A percentile compares a stretch with the other conserved stretches of the same genome.
phyloP scores from a whole-genome alignment of 371 early-diverging fungal genomes.

The Fennellomyces sp. region DNA sequence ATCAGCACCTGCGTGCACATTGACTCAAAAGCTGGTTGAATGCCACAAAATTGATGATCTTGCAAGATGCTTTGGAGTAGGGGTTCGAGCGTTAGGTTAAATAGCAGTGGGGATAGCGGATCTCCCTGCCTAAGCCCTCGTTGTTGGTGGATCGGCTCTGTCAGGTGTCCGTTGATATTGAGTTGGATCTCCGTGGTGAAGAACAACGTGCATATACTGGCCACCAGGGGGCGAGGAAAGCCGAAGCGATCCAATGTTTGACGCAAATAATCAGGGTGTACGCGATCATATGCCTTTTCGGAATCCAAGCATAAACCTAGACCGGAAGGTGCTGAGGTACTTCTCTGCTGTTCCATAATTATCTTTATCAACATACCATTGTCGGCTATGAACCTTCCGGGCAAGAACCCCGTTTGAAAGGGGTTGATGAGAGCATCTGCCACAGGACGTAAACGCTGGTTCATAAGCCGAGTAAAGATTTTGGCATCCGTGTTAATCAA shows the following conservation, averaged over 20 bases:
- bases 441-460: neutral
- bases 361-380: conserved; percentile 5
- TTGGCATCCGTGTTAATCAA: conserved; percentile 21
- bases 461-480: conserved; percentile 16
- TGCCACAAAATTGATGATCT: neutral
- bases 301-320: too few relatives aligned
- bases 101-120: conserved; percentile 17
- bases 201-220: neutral
- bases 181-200: conserved; percentile 16
- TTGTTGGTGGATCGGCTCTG: conserved; percentile 2
- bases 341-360: conserved; percentile 8
- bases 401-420: conserved; percentile 16
- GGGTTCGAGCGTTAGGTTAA: conserved; percentile 24
- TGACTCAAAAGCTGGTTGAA: neutral
- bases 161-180: conserved; percentile 19
- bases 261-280: conserved; percentile 5
- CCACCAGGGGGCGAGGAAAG: neutral
- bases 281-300: conserved; percentile 8
- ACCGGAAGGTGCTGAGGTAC: too few relatives aligned
- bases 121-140: conserved; percentile 19
- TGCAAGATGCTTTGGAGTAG: conserved; percentile 11
- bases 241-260: neutral
- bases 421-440: conserved; percentile 1
- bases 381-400: conserved; percentile 6
- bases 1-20: neutral